Base-by-base conservation (phyloP, 495 filamentous ascomycete species). In the Monascus purpureus region DNA sequence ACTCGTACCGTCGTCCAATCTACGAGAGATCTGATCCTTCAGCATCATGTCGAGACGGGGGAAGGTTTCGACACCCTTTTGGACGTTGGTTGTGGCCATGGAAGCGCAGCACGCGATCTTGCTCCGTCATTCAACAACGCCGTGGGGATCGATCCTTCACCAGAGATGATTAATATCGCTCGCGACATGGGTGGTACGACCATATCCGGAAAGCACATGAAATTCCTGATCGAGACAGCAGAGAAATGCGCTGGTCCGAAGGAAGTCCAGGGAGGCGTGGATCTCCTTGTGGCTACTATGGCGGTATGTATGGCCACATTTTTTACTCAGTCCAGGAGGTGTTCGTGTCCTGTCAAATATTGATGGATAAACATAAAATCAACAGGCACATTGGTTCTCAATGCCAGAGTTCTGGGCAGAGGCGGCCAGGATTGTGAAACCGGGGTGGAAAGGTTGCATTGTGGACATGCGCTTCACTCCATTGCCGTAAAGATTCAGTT, bases 381-480 rank as follows among this genome's bases (percentile, higher is more conserved):
- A n/a, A n/a, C n/a, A 63, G 57, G 66, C 65, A 6, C 70, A 74
- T 42, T 74, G 70, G 70, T 71, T 74, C 54, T 53, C 68, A 32
- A 62, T 72, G 58, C 37, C 57, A 4, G 32, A 41, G 6, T 75
- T 75, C 52, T 75, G 63, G 58, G 28, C 31, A 2, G 40, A 49
- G 6, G 69, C 68, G 3, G 63, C 64, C 2, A 39, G 46, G 13
- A 47, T 62, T 3, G 37, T 76, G 14, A 65, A 58, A 32, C 58
- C 60, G 2, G 60, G 61, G 6, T n/a, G 70, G 68, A 11, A 73
- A 59, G 0, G 63, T 74, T 2, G 69, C 66, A 0, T 30, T 73
- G 0, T 76, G 68, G 69, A 52, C 47, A 11, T 35, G 25, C 6
- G 26, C 41, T 2, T 28, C 30, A 0, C 20, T 48, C 1, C 47